Evolutionary conservation across 2,329 filamentous ascomycete genomes (phyloP), one percentile per base, ranked within the genome.

Genomic region (Torrubiella hemipterigena): DNA sequence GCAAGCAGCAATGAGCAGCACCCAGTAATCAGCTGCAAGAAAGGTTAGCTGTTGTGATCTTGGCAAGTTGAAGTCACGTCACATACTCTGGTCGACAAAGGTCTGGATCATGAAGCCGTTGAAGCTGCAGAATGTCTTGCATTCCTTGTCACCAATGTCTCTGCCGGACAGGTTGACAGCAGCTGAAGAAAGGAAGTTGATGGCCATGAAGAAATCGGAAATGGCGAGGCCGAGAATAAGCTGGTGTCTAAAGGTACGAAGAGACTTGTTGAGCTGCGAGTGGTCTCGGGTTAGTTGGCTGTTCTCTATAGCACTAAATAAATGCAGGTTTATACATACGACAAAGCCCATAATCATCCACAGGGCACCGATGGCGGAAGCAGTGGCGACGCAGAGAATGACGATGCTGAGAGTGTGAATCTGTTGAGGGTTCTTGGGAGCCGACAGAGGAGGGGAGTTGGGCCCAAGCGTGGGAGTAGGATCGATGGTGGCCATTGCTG

Each of bases 91-190:
- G 1, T 59, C 49, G 20, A 61, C 56, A 32, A 61, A 61, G 3
- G 56, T 39, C 34, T 61, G 55, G 2, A 54, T 54, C 44, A 58
- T 49, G 39, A 57, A 61, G 8, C 57, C 58, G 40, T 61, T 60
- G 33, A 55, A 54, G 33, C 38, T 51, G 37, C 58, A 61, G 36
- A 58, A 56, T 7, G 22, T 30, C 29, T 47, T 44, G 19, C 50
- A 44, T 12, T 40, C 24, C 1, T 46, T 43, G 11, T 38, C 12
- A 5, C 45, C 48, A 18, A 61, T 49, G 24, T 42, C 41, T 8
- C 42, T 39, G 7, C 52, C 51, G 8, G 36, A 38, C 4, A 60
- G 24, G 35, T 58, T 54, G 27, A 53, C 38, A 2, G 51, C 45
- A 4, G 56, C 45, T 0, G 58, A 58, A 6, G 43, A 40, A 15